phyloP scores from a whole-genome alignment of 768 basidiomycete genomes.

The Suillus discolor region DNA sequence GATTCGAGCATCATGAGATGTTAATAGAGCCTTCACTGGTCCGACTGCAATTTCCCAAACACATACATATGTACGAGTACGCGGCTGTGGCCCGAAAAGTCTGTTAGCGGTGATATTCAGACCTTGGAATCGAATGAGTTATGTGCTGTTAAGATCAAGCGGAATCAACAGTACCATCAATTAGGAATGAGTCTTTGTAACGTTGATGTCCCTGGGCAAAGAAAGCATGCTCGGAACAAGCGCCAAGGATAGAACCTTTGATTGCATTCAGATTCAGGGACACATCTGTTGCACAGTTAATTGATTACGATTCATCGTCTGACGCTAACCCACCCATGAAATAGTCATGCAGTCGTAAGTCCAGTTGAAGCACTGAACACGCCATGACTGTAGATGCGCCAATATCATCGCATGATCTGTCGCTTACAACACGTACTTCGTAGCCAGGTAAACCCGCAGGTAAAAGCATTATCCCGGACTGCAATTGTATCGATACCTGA shows the following conservation, averaged over 20 bases:
- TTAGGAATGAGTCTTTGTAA: conserved; percentile 42
- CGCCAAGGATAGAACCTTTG: conserved; percentile 48
- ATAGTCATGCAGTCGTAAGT: conserved; percentile 80
- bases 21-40: conserved; percentile 54
- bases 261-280: conserved; percentile 71
- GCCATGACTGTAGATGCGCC: conserved; percentile 58
- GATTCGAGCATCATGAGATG: conserved; percentile 53
- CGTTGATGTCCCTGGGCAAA: conserved; percentile 21
- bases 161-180: conserved; percentile 44
- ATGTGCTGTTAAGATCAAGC: conserved; percentile 6
- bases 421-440: conserved; percentile 35
- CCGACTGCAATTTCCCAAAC: conserved; percentile 91
- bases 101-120: conserved; percentile 82
- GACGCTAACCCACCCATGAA: conserved; percentile 70
- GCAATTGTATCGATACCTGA: conserved; percentile 55
- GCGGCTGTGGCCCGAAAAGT: conserved; percentile 87
- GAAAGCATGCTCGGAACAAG: conserved; percentile 48
- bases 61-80: conserved; percentile 84
- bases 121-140: conserved; percentile 42
- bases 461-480: conserved; percentile 56
- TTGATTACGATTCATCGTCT: conserved; percentile 6
- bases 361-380: conserved; percentile 71
- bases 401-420: conserved; percentile 36
- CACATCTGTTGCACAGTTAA: conserved; percentile 56
- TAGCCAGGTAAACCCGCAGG: conserved; percentile 72